Evolutionary conservation across 805 yeast genomes (phyloP), one percentile per base, ranked within the genome.

Genomic region (Myxozyma udenii): DNA sequence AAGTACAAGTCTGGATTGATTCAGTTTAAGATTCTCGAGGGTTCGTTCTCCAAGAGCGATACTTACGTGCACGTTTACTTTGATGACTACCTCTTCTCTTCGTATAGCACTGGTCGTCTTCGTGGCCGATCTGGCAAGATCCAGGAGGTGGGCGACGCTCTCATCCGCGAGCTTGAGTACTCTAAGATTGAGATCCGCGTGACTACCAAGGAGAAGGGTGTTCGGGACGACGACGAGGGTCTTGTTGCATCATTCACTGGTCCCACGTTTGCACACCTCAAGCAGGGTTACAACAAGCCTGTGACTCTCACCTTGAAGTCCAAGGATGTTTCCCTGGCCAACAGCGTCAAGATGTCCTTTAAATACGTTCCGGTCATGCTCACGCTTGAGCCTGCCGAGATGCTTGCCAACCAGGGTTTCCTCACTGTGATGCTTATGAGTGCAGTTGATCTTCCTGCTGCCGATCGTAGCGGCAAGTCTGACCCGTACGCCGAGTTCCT

Each of bases 391-490:
- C 79, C 80, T 16, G 75, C 78, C 35, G 98, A 93, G 69, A 74
- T 85, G 39, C 79, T 83, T 57, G 78, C 83, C 44, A 85, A 88
- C 67, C 75, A 81, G 51, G 98, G 98, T 66, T 72, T 71, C 25
- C 68, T 91, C 60, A 75, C 74, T 21, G 75, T 89, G 32, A 79
- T 77, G 26, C 74, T 87, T 3, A 59, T 82, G 41, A 73, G 75
- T 44, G 98, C 93, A 2, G 76, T 76, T 14, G 78, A 79, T 46
- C 75, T 93, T 52, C 80, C 84, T 36, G 77, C 96, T 12, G 95
- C 90, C n/a, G 99, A 93, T 70, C 74, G 86, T 26, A 30, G 55
- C 4, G 98, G 98, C 45, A 85, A 85, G 66, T 87, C 96, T 2
- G 99, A 93, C 70, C 99, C 99, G 49, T 91, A 82, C 67, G 76